Conservation (phyloP, 305 asterid species). For the Coffea humblotiana region DNA sequence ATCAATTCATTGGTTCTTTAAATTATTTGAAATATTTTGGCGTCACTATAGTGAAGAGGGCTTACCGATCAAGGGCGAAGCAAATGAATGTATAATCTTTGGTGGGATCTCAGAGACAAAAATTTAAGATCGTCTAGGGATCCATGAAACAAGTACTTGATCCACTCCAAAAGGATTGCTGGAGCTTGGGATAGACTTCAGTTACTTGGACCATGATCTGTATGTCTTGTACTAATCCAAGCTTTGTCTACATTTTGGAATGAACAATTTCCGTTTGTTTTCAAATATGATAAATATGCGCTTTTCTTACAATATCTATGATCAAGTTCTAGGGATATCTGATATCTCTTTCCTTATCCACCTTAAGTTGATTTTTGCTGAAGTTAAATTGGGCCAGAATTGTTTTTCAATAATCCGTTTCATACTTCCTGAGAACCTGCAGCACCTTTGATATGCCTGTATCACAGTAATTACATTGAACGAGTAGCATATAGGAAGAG, state of each 20-base stretch:
- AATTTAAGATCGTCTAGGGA: not conserved
- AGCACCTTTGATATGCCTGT: not conserved
- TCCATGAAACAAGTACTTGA: not conserved
- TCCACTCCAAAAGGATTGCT: not conserved
- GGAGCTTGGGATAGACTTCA: not conserved
- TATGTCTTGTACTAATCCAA: not conserved
- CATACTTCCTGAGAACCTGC: not conserved
- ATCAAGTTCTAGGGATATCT: not conserved
- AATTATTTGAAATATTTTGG: not conserved
- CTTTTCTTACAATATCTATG: too few species aligned
- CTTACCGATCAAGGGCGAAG: not conserved
- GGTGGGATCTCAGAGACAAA: not conserved
- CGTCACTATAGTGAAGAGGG: not conserved
- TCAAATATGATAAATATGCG: not conserved
- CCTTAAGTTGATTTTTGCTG: not conserved
- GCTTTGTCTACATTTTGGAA: not conserved
- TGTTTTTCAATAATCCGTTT: too few species aligned
- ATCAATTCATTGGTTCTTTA: not conserved
- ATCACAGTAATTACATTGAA: not conserved
- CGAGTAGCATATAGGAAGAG: not conserved
- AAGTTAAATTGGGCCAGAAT: not conserved
- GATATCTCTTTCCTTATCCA: not conserved
- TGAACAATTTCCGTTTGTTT: not conserved
- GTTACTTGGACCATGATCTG: not conserved
- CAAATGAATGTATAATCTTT: not conserved